A percentile compares a stretch with the other conserved stretches of the same genome.
phyloP scores from a whole-genome alignment of 2,329 filamentous ascomycete genomes.

The Bipolaris bicolor region DNA sequence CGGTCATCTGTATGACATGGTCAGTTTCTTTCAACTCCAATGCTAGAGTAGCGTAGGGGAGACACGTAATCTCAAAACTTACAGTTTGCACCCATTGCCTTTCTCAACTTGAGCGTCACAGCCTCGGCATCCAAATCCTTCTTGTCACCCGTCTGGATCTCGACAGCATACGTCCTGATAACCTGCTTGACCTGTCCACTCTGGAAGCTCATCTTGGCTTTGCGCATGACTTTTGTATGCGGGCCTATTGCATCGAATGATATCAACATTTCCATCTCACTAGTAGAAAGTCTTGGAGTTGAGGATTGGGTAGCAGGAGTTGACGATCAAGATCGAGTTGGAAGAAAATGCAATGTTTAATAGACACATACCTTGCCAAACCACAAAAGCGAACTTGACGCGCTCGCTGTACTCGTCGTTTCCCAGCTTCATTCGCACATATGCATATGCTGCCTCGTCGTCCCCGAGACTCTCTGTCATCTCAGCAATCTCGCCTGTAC shows the following conservation, averaged over 20 bases:
- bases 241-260: conserved; percentile 28
- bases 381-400: conserved; percentile 70
- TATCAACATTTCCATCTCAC: not conserved
- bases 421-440: conserved; percentile 65
- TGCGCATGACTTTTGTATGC: conserved; percentile 70
- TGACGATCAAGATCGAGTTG: not conserved
- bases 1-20: conserved; percentile 22
- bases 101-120: conserved; percentile 66
- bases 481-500: conserved; percentile 66
- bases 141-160: conserved; percentile 66
- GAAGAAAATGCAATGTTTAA: not conserved
- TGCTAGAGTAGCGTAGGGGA: not conserved
- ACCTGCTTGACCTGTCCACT: conserved; percentile 68
- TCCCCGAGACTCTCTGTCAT: conserved; percentile 64
- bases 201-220: conserved; percentile 72
- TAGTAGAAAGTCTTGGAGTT: not conserved
- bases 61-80: conserved; percentile 49
- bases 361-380: conserved; percentile 67
- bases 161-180: conserved; percentile 68
- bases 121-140: conserved; percentile 67
- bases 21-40: conserved; percentile 1
- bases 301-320: not conserved
- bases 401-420: conserved; percentile 73
- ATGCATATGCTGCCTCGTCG: conserved; percentile 68
- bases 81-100: conserved; percentile 73